These are phyloP conservation scores for Antrodiella citrinella DNA, from an alignment of 768 basidiomycete species.

Conservation along the genomic window DNA sequence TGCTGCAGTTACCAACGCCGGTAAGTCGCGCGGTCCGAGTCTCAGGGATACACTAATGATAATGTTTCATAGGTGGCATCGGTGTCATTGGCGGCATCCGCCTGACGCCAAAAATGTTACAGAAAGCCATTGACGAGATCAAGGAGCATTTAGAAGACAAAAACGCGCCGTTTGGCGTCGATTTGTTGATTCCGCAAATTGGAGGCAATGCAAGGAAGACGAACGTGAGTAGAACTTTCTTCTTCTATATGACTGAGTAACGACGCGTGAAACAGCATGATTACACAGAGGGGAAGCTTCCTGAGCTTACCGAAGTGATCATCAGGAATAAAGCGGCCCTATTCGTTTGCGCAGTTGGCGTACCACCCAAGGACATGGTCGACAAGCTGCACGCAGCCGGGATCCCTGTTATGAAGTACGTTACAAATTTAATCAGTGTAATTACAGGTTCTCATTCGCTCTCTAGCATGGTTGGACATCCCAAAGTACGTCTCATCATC, in stretches of 20 bases:
- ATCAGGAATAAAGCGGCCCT: constrained; percentile 64
- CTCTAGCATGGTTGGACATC: constrained; percentile 73
- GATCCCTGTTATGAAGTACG: constrained; percentile 81
- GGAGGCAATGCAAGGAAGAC: constrained; percentile 81
- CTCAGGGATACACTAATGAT: background rate
- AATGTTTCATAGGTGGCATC: constrained; percentile 45
- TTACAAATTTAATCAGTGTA: constrained; percentile 12
- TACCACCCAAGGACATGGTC: constrained; percentile 77
- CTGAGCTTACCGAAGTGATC: constrained; percentile 72
- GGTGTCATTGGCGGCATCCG: constrained; percentile 84
- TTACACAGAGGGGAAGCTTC: constrained; percentile 72
- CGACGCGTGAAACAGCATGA: constrained; percentile 46
- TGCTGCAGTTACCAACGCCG: constrained; percentile 88
- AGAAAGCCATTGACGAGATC: constrained; percentile 59
- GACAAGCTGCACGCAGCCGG: constrained; percentile 74
- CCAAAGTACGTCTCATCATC: constrained; percentile 43
- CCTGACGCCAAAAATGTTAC: constrained; percentile 65
- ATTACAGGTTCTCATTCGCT: too few relatives aligned
- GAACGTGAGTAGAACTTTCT: constrained; percentile 46
- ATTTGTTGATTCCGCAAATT: constrained; percentile 75
- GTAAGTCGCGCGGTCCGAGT: constrained; percentile 19
- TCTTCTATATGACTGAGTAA: too few relatives aligned
- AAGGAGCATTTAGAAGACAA: constrained; percentile 69
- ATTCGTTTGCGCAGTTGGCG: constrained; percentile 80
- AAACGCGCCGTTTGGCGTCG: constrained; percentile 74